Evolutionary conservation across 139 green algal species (phyloP), one percentile per base, ranked within the genome.

Genomic region (Asterochloris sp.): DNA sequence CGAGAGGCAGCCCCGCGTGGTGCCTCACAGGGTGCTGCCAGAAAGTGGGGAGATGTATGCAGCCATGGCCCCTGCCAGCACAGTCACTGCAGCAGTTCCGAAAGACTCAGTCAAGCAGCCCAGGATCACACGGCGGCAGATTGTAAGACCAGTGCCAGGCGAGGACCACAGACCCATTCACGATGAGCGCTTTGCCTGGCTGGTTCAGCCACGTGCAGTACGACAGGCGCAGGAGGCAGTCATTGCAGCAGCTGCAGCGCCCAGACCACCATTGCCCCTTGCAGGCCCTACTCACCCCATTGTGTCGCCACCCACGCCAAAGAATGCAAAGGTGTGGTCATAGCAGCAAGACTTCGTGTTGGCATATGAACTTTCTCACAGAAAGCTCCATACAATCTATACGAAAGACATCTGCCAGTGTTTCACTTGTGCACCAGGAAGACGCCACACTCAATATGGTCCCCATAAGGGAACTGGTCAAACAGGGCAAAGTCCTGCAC

Each of bases 381-480:
- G n/a, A n/a, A n/a, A n/a, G n/a, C n/a, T n/a, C n/a, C n/a, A n/a
- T n/a, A n/a, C n/a, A n/a, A n/a, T n/a, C n/a, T n/a, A n/a, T n/a
- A n/a, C n/a, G n/a, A n/a, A n/a, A 54, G 38, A 54, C 38, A 54
- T 54, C 38, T 6, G 6, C 38, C 38, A 54, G 38, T 54, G 38
- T 54, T 54, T 54, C 38, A 54, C 6, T 54, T 69, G 21, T n/a
- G 76, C 60, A 69, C 54, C 76, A 98, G 85, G 75, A 92, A 92
- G 6, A 93, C 91, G 12, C 95, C 95, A 69, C 85, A 92, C 88
- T 98, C 95, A 0, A 97, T 77, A 78, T 98, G 96, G 27, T 95
- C 84, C 0, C 95, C 97, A 86, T 96, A 98, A 0, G 96, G 96
- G 80, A 98, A 98, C 87, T 98, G 93, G 81, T 98, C 96, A 88